Base-by-base conservation (phyloP, 352 stramenopile species). In the Globisporangium spiculum region DNA sequence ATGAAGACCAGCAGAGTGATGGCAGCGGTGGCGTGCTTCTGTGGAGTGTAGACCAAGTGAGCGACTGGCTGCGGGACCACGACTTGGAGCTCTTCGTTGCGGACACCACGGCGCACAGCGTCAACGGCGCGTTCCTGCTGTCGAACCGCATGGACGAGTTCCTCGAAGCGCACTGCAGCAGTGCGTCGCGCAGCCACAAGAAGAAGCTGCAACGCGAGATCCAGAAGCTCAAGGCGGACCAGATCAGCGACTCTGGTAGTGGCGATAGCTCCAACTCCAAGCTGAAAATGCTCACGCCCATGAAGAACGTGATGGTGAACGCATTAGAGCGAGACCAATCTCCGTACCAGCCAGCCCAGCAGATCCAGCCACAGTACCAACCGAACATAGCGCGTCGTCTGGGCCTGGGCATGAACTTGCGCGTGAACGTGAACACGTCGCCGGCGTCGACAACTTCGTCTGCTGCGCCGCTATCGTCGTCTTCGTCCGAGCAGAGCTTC, bases 161-260 rank as follows among this genome's bases (percentile, higher is more conserved):
- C 59, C 64, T 92, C n/a, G 81, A 90, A 34, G 54, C 70, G 22
- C 78, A 78, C 54, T 76, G 72, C 8, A 65, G 68, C 8, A 65
- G 68, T 8, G 81, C 80, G n/a, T 90, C 81, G 63, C 76, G 87
- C 4, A 81, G 81, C 1, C 80, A 91, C 56, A 92, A 92, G 70
- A 92, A 92, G 70, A 93, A 93, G 52, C 66, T 95, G 32, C 73
- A 80, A 66, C 81, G 87, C 7, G 87, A 95, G 67, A 84, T 91
- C 60, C 80, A 90, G 46, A 93, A 93, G 57, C 74, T 95, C n/a
- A 78, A 86, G 50, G 65, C 59, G 14, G 68, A 77, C 22, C 46
- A 71, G 5, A 52, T 60, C 1, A 9, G 66, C 10, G 24, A 53
- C 22, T 12, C 8, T 32, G 32, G 30, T 26, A 16, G 24, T 26